Base-by-base conservation (phyloP, 1,284 basidiomycete species). In the Cryptococcus sp. region DNA sequence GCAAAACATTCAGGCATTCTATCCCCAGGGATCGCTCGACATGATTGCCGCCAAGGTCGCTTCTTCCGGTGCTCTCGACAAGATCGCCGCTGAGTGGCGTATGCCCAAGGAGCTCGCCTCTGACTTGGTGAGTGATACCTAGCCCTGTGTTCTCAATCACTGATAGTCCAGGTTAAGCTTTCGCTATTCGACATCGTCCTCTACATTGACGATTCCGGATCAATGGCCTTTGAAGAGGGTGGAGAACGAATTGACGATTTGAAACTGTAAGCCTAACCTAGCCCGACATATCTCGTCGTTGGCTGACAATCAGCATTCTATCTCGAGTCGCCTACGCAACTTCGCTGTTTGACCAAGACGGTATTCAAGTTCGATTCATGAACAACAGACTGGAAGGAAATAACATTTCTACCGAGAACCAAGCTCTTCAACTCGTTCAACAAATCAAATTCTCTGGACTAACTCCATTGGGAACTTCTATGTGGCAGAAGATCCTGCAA, bases 381-480 rank as follows among this genome's bases (percentile, higher is more conserved):
- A 78, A 78, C 69, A 71, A 64, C 42, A 63, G 64, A 37, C 52
- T 73, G 31, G 72, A 77, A 51, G 78, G 77, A 37, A 74, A 78
- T 68, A 68, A 71, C 57, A 72, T 79, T 58, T 66, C 61, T 28
- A 67, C 60, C 37, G 78, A 78, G 56, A 58, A 59, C 14, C 61
- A 66, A 25, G 77, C 76, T 16, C 54, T 67, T 28, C 62, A 74
- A 46, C 70, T 79, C 22, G 55, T 79, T 37, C 42, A 61, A 11
- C 67, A 75, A 48, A 66, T 78, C 65, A 73, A 76, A 58, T 79
- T 78, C 70, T 72, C 71, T n/a, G 77, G 75, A 63, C 62, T 76
- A 18, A 76, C 74, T n/a, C 74, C 75, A 3, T 59, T 76, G 28
- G 77, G 77, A 21, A 79, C 78, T 4, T 60, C 64, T 3, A 58